Evolutionary conservation across 495 filamentous ascomycete genomes (phyloP).

Genomic region (Penicillium crystallinum): DNA sequence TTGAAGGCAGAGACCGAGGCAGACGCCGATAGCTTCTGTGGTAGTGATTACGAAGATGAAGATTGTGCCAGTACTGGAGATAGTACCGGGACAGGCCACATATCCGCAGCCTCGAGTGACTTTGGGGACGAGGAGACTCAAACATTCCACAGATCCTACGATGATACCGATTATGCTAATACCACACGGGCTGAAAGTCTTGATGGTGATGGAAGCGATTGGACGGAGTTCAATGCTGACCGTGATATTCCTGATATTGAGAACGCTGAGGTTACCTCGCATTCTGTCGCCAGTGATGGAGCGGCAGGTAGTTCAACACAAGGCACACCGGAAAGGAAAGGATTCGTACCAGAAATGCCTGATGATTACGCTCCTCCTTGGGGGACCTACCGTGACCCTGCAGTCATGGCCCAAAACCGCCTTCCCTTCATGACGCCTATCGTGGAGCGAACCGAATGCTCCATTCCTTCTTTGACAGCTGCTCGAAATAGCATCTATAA

Average conservation of each 20-base stretch:
- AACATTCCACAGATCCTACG: slow-evolving; percentile 38
- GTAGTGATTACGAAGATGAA: slow-evolving; percentile 60
- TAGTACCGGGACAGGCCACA: slow-evolving; percentile 70
- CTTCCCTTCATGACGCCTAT: slow-evolving; percentile 99
- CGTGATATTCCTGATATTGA: slow-evolving; percentile 60
- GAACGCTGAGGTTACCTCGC: slow-evolving; percentile 15
- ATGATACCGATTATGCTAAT: slow-evolving; percentile 44
- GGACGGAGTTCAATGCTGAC: slow-evolving; percentile 77
- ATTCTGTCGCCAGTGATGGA: slow-evolving; percentile 29
- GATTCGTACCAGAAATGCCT: slow-evolving; percentile 66
- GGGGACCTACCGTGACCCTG: slow-evolving; percentile 69
- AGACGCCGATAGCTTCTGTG: slow-evolving; percentile 38
- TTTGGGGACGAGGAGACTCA: slow-evolving; percentile 57
- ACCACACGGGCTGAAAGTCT: slow-evolving; percentile 51
- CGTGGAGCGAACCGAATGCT: slow-evolving; percentile 88
- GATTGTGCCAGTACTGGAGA: slow-evolving; percentile 80
- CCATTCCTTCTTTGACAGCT: slow-evolving; percentile 58
- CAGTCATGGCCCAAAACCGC: slow-evolving; percentile 72
- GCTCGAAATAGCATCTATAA: slow-evolving; percentile 52
- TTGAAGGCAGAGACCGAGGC: slow-evolving; percentile 52
- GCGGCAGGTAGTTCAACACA: slow-evolving; percentile 14
- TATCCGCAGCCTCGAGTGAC: slow-evolving; percentile 57
- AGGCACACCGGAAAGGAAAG: slow-evolving; percentile 36
- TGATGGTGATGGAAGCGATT: slow-evolving; percentile 52
- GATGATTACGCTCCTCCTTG: slow-evolving; percentile 76